Base-by-base conservation (phyloP, 192 early-diverging fungal species). In the Thamnidium elegans region DNA sequence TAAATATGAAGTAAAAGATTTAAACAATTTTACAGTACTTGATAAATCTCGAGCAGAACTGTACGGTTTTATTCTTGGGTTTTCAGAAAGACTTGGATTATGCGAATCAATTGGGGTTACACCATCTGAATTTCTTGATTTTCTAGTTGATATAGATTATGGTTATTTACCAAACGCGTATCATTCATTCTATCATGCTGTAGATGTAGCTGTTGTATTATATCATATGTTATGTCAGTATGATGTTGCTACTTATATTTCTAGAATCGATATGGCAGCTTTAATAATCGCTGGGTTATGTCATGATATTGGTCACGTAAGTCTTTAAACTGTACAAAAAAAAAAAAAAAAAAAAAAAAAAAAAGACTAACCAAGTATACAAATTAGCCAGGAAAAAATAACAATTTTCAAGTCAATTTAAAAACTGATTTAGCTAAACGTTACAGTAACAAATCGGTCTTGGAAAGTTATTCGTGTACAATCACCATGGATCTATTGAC, bases 171-270 rank as follows among this genome's bases (percentile, higher is more conserved):
- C 82, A n/a, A 92, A 91, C 55, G 90, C 90, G 4, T 97, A 97
- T 59, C 94, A 97, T 70, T 92, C 90, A 9, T 97, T 94, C 70
- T 89, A 88, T 70, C 94, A 97, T 65, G 93, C 93, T 13, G 83
- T 91, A 2, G 94, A 97, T 78, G 94, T 97, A 0, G 87, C 89
- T 1, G 83, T 86, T 46, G 89, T 94, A 62, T 79, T 95, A 7
- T 92, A 87, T 73, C 89, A 88, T 56, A 86, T 92, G 67, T 74
- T 96, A 6, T 74, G 70, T 21, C 84, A 92, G 43, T 80, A 91
- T 68, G 86, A 81, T 39, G 83, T 89, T 0, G 76, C 79, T 1
- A 82, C 85, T 4, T 89, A 89, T 56, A 69, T 94, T 9, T 85
- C 86, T 7, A 66, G 80, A 21, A 76, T 85, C 7, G 93, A 95